Evolutionary conservation across 257 asterid species (phyloP), one percentile per base, ranked within the genome.

Genomic region (Cinchona pubescens): DNA sequence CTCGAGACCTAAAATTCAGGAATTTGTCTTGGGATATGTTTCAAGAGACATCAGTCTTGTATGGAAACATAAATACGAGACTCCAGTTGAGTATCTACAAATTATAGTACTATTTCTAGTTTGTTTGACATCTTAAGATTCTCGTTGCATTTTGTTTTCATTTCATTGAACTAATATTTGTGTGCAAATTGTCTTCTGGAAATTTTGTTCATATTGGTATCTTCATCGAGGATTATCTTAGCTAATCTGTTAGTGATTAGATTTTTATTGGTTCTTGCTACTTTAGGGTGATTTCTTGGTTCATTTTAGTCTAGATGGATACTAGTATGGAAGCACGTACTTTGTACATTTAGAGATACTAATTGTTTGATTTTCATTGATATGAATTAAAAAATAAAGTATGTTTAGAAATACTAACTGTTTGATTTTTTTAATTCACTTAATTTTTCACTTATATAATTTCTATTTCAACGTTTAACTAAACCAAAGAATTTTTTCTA

Each of bases 261-360:
- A 3, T 51, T 21, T 71, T 35, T 46, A 35, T 55, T 78, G 40
- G 6, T 70, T 58, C 79, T 73, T 76, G 84, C 64, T 76, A 67
- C 82, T 88, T 82, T 87, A 95, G 99, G 99, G 99, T 76, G 99
- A 92, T 87, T 95, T 92, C 84, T 77, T 95, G 86, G 98, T 95
- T 83, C 98, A 95, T 86, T 95, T 95, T 80, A 88, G n/a, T n/a
- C n/a, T n/a, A n/a, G n/a, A n/a, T n/a, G n/a, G n/a, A n/a, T n/a
- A n/a, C n/a, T n/a, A n/a, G n/a, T n/a, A n/a, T n/a, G n/a, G n/a
- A n/a, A n/a, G n/a, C n/a, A n/a, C n/a, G n/a, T n/a, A n/a, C n/a
- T n/a, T n/a, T n/a, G n/a, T n/a, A n/a, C n/a, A n/a, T n/a, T n/a
- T n/a, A n/a, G n/a, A n/a, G n/a, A n/a, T n/a, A n/a, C n/a, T n/a